Conservation (phyloP, 306 rosid species). For the Quercus suber region DNA sequence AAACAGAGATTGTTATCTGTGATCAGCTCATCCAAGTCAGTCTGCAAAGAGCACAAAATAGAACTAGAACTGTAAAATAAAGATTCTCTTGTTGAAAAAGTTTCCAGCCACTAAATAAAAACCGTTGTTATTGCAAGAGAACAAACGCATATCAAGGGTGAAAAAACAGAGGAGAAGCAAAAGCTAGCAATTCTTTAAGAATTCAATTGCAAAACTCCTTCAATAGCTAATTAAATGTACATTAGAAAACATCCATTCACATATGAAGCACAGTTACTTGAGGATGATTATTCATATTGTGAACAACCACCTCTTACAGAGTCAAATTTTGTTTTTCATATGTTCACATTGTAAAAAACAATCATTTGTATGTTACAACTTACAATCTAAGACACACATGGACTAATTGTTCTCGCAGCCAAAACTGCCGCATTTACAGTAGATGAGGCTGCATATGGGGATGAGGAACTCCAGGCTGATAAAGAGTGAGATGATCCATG, state of each 20-base stretch:
- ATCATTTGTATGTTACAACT: constrained; percentile 18
- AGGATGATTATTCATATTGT: background rate
- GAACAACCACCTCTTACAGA: background rate
- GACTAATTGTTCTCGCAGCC: constrained; percentile 16
- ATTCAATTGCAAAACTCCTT: constrained; percentile 3
- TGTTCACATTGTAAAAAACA: background rate
- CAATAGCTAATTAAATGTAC: constrained; percentile 9
- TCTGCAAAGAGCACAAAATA: background rate
- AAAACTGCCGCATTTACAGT: constrained; percentile 25
- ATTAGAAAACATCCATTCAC: constrained; percentile 15
- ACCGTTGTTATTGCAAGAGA: background rate
- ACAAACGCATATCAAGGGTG: background rate
- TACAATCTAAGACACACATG: constrained; percentile 36
- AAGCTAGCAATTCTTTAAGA: constrained; percentile 9
- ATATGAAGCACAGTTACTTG: background rate
- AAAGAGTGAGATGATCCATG: constrained; percentile 74
- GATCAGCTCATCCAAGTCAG: background rate
- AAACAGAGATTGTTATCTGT: background rate
- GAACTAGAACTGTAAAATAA: background rate
- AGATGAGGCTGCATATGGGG: constrained; percentile 56
- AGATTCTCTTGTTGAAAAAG: background rate
- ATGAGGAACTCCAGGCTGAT: constrained; percentile 70
- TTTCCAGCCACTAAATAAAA: background rate
- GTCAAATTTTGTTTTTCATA: background rate
- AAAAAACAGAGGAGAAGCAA: background rate